Conservation (phyloP, 1,284 basidiomycete genomes). For the Thelephora terrestris region DNA sequence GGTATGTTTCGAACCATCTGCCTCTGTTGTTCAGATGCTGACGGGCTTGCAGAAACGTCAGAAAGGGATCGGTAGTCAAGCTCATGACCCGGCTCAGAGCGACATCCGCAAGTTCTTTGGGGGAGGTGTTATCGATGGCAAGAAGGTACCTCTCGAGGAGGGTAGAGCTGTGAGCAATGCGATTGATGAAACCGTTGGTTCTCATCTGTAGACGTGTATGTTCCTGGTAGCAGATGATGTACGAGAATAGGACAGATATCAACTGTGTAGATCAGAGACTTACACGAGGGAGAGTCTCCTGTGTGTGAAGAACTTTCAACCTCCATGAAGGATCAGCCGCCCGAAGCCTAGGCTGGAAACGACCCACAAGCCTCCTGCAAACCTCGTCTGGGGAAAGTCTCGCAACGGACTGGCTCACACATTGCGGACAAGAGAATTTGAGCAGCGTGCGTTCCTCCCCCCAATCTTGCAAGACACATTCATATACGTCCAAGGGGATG, state of each 20-base stretch:
- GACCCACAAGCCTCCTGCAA: conserved; percentile 3
- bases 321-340: too few relatives aligned
- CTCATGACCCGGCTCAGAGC: conserved; percentile 66
- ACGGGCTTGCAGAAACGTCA: conserved; percentile 49
- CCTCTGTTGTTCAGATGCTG: conserved; percentile 2
- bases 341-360: conserved; percentile 9
- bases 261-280: neutral
- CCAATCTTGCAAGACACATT: conserved; percentile 20
- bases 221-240: neutral
- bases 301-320: too few relatives aligned
- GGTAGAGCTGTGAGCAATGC: conserved; percentile 24
- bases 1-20: conserved; percentile 29
- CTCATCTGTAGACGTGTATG: neutral
- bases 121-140: conserved; percentile 25
- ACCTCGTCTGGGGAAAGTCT: conserved; percentile 16
- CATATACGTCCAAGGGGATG: conserved; percentile 38
- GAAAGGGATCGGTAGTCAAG: conserved; percentile 62
- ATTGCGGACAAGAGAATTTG: conserved; percentile 32
- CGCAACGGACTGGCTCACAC: conserved; percentile 12
- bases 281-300: neutral
- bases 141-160: conserved; percentile 12
- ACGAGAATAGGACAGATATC: neutral
- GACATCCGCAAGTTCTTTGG: conserved; percentile 72
- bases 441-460: conserved; percentile 20
- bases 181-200: conserved; percentile 16